A percentile compares a stretch with the other conserved stretches of the same genome.
These are phyloP conservation scores for Colletotrichum sp. DNA, from an alignment of 2,329 filamentous ascomycete genomes.

Conservation along the genomic window DNA sequence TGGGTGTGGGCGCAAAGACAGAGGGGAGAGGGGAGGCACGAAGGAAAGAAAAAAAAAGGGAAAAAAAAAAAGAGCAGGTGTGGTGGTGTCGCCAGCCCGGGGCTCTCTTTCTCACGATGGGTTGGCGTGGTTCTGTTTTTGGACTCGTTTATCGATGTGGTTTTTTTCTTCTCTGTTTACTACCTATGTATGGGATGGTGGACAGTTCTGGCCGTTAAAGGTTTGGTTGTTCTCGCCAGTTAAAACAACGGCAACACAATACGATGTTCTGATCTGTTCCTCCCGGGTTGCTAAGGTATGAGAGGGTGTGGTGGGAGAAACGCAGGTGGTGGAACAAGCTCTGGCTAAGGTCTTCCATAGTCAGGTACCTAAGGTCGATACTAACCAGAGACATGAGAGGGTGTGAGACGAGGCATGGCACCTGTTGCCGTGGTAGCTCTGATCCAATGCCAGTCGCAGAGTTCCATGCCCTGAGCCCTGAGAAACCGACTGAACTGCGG, in stretches of 20 bases:
- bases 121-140: not conserved
- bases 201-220: not conserved
- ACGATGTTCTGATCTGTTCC: not conserved
- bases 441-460: not conserved
- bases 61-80: not conserved
- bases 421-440: not conserved
- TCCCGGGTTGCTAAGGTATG: not conserved
- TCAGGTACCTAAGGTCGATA: not conserved
- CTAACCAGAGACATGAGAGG: not conserved
- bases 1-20: not conserved
- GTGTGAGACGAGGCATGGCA: not conserved
- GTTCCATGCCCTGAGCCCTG: not conserved
- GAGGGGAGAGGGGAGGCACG: not conserved
- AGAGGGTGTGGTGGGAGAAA: not conserved
- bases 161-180: not conserved
- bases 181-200: not conserved
- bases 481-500: not conserved
- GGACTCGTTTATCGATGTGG: not conserved
- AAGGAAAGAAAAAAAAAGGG: not conserved
- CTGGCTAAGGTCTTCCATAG: not conserved
- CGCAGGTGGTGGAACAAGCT: not conserved
- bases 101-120: not conserved
- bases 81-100: not conserved
- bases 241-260: not conserved
- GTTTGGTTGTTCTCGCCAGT: not conserved